These are phyloP conservation scores for Zygosaccharomyces siamensis DNA, from an alignment of 805 yeast genomes.

Conservation along the genomic window DNA sequence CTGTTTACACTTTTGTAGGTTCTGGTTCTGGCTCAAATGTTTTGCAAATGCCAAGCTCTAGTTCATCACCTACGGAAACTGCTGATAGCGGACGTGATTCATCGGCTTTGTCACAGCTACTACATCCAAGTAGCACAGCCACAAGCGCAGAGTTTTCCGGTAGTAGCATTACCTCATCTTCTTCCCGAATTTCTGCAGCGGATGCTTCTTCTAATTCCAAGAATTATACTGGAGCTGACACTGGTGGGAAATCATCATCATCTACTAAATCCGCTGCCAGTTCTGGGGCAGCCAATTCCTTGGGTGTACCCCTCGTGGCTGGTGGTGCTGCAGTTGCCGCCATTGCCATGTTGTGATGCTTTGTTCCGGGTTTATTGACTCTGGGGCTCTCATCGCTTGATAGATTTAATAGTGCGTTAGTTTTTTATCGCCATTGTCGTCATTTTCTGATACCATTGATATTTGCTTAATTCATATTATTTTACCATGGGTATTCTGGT, in stretches of 20 bases:
- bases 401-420: not conserved
- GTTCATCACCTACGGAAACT: conserved; percentile 3
- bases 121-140: conserved; percentile 5
- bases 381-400: not conserved
- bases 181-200: not conserved
- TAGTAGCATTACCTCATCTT: not conserved
- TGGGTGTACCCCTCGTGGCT: conserved; percentile 8
- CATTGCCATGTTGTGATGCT: conserved; percentile 7
- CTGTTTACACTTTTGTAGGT: conserved; percentile 14
- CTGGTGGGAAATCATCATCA: not conserved
- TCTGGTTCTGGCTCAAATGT: conserved; percentile 10
- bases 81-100: conserved; percentile 11
- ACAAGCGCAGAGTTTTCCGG: not conserved
- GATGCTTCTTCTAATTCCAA: not conserved
- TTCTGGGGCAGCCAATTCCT: conserved; percentile 11
- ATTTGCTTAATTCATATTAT: not conserved
- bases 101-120: conserved; percentile 14
- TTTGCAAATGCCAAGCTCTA: conserved; percentile 12
- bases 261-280: conserved; percentile 5
- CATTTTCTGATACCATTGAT: not conserved
- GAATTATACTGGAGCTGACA: not conserved
- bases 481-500: not conserved
- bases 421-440: not conserved
- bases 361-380: not conserved
- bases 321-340: conserved; percentile 11